Evolutionary conservation across 768 basidiomycete genomes (phyloP).

Genomic region (Russula lepida): DNA sequence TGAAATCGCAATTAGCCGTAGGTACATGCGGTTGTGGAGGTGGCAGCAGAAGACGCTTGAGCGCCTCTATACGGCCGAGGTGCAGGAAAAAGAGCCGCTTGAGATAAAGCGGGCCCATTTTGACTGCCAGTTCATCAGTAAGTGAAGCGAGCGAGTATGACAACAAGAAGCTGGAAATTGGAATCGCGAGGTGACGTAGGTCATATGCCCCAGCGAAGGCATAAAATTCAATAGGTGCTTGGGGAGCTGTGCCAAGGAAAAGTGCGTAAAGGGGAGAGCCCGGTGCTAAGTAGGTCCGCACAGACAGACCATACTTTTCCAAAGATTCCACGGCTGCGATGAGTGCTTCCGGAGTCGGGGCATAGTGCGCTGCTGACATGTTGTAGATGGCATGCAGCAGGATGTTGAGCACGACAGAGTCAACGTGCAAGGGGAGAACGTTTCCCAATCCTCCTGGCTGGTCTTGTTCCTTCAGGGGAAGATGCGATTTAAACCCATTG

Average conservation of each 20-base stretch:
- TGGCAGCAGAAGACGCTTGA: slow-evolving; percentile 67
- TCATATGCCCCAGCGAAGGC: slow-evolving; percentile 59
- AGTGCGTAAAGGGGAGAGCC: slow-evolving; percentile 48
- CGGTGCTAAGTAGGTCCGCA: slow-evolving; percentile 40
- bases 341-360: slow-evolving; percentile 55
- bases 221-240: slow-evolving; percentile 64
- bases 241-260: slow-evolving; percentile 58
- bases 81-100: slow-evolving; percentile 80
- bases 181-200: slow-evolving; percentile 64
- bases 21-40: slow-evolving; percentile 75
- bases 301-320: slow-evolving; percentile 49
- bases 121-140: slow-evolving; percentile 59
- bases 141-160: slow-evolving; percentile 59
- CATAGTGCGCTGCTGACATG: slow-evolving; percentile 66
- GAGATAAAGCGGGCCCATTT: slow-evolving; percentile 68
- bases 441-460: slow-evolving; percentile 36
- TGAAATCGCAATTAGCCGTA: slow-evolving; percentile 56
- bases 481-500: slow-evolving; percentile 53
- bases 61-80: slow-evolving; percentile 71
- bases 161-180: slow-evolving; percentile 66
- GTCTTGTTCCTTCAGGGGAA: slow-evolving; percentile 38
- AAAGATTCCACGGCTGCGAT: slow-evolving; percentile 48
- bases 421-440: slow-evolving; percentile 52
- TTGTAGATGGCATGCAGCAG: slow-evolving; percentile 67
- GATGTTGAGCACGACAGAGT: slow-evolving; percentile 58